Evolutionary conservation across 371 early-diverging fungal genomes (phyloP), one percentile per base, ranked within the genome.

Genomic region (Basidiobolus meristosporus): DNA sequence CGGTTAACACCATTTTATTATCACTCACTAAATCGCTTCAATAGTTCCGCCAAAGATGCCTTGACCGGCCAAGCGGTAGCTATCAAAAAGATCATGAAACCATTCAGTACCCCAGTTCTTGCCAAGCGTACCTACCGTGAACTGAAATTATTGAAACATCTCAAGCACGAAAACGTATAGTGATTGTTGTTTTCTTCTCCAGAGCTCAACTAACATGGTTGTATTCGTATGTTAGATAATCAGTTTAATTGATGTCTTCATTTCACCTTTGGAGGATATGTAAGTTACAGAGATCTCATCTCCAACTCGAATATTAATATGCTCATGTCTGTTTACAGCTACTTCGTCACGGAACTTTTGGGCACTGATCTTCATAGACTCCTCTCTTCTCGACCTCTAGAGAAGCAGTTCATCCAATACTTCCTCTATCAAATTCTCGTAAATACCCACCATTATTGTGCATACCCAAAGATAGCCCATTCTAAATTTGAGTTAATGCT

Each of bases 81-180:
- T 31, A 81, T 93, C 47, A 93, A 93, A 53, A 91, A 91, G 63
- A 87, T 93, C 44, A 77, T 83, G 77, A 82, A 81, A 47, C 92
- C 92, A 3, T 93, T 89, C 62, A 71, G 74, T 44, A 80, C 87
- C 6, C 71, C 87, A n/a, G 84, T 89, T 3, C 62, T 90, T 22
- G 82, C 91, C 16, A 91, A 91, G 63, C 70, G 95, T 36, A 88
- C 90, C 12, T 91, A 82, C 55, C 73, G 95, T 48, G 92, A 93
- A 63, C 62, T 91, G 38, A 82, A 82, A 59, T 68, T 93, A 43
- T 63, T 93, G 44, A 87, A 84, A 52, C 77, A 87, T 45, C 58
- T 93, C 42, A 62, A 67, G 46, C 90, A 90, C 53, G 87, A 85
- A 49, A 89, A 89, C 59, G 77, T 82, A 61, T 46, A 10, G 18